Evolutionary conservation across 2,329 filamentous ascomycete genomes (phyloP).

Genomic region (Aspergillus phoenicis): DNA sequence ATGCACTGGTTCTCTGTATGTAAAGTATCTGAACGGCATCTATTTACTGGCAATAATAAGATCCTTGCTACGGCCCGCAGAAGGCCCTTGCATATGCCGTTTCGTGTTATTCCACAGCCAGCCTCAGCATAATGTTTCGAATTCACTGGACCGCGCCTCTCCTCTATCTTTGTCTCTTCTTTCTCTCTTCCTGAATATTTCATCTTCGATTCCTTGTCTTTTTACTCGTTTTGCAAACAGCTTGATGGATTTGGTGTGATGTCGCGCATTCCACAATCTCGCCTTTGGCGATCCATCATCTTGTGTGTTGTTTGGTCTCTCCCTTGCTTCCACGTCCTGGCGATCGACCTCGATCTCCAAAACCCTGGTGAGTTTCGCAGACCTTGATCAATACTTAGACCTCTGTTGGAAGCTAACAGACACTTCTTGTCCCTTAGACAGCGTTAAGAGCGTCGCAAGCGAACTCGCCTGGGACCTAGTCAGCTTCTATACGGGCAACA

Average conservation of each 20-base stretch:
- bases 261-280: too few species aligned
- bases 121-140: background rate
- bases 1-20: background rate
- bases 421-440: background rate
- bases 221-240: background rate
- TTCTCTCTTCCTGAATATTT: background rate
- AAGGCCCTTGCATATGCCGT: background rate
- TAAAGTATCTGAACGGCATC: background rate
- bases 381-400: background rate
- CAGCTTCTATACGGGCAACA: conserved; percentile 53
- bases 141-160: background rate
- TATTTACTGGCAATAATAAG: background rate
- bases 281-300: background rate
- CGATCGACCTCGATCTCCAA: conserved; percentile 14
- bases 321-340: conserved; percentile 1
- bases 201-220: background rate
- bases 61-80: background rate
- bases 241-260: too few species aligned
- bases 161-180: background rate
- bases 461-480: conserved; percentile 52
- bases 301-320: background rate
- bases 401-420: background rate
- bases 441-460: conserved; percentile 48
- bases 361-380: conserved; percentile 7
- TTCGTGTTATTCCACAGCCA: background rate